A percentile compares a stretch with the other conserved stretches of the same genome.
phyloP scores from a whole-genome alignment of 768 basidiomycete genomes.

The Tulasnella sp. region DNA sequence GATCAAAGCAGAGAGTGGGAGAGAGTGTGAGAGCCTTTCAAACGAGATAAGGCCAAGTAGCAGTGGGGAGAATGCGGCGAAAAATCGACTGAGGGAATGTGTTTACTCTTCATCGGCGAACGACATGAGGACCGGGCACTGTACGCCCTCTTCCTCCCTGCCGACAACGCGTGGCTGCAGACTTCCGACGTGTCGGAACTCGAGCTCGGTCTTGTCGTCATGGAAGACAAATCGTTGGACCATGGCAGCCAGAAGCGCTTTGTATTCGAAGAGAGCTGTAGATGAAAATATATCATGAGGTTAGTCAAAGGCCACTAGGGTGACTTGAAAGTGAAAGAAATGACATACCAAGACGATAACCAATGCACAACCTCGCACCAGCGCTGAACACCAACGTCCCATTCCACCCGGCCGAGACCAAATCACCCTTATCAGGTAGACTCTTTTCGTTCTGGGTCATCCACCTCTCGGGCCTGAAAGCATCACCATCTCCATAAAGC shows the following conservation, averaged over 20 bases:
- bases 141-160: constrained; percentile 11
- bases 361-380: constrained; percentile 14
- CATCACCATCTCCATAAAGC: constrained; percentile 10
- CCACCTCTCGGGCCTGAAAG: constrained; percentile 16
- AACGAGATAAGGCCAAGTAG: background rate
- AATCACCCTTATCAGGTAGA: constrained; percentile 6
- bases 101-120: constrained; percentile 3
- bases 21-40: background rate
- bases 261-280: constrained; percentile 9
- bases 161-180: constrained; percentile 12
- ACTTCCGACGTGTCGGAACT: constrained; percentile 8
- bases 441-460: constrained; percentile 3
- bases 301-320: background rate
- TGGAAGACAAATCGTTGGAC: constrained; percentile 5
- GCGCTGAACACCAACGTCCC: constrained; percentile 10
- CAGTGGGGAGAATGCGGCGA: background rate
- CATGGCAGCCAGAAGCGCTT: constrained; percentile 5
- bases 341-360: constrained; percentile 13
- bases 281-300: no score
- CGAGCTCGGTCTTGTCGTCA: background rate
- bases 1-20: background rate
- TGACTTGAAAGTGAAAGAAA: background rate
- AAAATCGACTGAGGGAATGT: background rate
- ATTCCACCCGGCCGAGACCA: constrained; percentile 11
- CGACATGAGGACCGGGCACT: constrained; percentile 12